These are phyloP conservation scores for Aspergillus piperis DNA, from an alignment of 2,329 filamentous ascomycete genomes.

Conservation along the genomic window DNA sequence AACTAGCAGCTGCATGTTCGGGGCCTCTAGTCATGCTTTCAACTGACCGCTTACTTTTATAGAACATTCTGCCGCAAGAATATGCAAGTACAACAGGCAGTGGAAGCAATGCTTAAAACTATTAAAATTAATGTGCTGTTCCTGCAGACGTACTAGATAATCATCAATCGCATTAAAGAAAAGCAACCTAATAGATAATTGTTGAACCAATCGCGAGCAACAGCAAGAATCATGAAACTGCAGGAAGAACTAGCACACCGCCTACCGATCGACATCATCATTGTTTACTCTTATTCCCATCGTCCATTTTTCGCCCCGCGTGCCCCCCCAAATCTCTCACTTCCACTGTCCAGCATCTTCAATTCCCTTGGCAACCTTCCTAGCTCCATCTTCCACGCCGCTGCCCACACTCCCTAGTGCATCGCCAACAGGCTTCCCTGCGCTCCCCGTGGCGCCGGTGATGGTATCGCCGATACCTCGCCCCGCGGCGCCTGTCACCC, in stretches of 20 bases:
- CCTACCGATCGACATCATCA: not conserved
- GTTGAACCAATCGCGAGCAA: not conserved
- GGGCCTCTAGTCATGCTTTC: no score
- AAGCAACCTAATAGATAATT: not conserved
- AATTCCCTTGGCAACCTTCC: slow-evolving; percentile 54
- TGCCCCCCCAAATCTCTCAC: slow-evolving; percentile 3
- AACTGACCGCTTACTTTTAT: no score
- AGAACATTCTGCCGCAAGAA: no score
- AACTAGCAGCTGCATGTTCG: no score
- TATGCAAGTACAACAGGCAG: no score
- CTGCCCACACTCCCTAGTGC: slow-evolving; percentile 56
- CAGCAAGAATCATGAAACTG: not conserved
- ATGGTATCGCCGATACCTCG: slow-evolving; percentile 60
- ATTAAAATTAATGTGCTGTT: no score
- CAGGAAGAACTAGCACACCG: not conserved
- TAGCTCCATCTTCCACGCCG: slow-evolving; percentile 55
- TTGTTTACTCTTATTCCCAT: not conserved
- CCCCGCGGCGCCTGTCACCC: slow-evolving; percentile 58
- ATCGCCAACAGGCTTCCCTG: slow-evolving; percentile 58
- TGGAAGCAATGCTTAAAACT: no score
- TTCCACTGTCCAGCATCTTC: slow-evolving; percentile 61
- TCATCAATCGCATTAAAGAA: no score
- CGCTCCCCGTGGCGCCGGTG: slow-evolving; percentile 55
- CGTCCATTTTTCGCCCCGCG: no score
- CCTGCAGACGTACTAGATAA: no score